A percentile compares a stretch with the other conserved stretches of the same genome.
Conservation (phyloP, 78 protist species). For the Dictyostelium intermedium region DNA sequence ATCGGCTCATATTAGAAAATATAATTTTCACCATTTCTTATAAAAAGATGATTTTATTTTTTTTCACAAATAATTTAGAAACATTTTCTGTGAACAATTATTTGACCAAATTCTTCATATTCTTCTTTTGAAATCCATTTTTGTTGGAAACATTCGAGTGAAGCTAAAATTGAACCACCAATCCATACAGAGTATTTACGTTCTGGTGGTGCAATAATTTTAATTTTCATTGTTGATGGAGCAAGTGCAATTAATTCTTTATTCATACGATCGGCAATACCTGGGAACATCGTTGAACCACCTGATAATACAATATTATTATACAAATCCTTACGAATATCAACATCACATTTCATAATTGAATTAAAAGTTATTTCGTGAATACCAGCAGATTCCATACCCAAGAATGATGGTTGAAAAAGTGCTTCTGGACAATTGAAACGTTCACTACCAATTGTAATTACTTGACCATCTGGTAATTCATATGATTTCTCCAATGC, state of each 20-base stretch:
- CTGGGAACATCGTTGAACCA: conserved; percentile 92
- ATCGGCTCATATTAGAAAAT: too few species aligned
- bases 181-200: conserved; percentile 97
- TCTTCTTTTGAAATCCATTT: conserved; percentile 95
- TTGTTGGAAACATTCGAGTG: conserved; percentile 94
- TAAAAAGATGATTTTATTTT: too few species aligned
- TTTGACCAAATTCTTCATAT: conserved; percentile 93
- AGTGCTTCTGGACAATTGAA: conserved; percentile 91
- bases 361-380: conserved; percentile 67
- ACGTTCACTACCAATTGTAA: conserved; percentile 84
- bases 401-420: conserved; percentile 90
- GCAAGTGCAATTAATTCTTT: conserved; percentile 85
- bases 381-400: conserved; percentile 79
- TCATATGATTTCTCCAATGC: conserved; percentile 34
- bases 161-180: conserved; percentile 98
- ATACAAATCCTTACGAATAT: conserved; percentile 91
- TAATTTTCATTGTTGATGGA: conserved; percentile 91
- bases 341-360: conserved; percentile 94
- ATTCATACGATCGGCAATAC: conserved; percentile 87
- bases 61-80: conserved; percentile 47
- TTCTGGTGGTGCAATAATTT: conserved; percentile 95
- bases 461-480: conserved; percentile 82
- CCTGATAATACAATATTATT: conserved; percentile 93
- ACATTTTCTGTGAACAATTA: conserved; percentile 91
- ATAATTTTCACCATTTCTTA: too few species aligned